These are phyloP conservation scores for Phycomyces nitens DNA, from an alignment of 192 early-diverging fungal genomes.

Conservation along the genomic window DNA sequence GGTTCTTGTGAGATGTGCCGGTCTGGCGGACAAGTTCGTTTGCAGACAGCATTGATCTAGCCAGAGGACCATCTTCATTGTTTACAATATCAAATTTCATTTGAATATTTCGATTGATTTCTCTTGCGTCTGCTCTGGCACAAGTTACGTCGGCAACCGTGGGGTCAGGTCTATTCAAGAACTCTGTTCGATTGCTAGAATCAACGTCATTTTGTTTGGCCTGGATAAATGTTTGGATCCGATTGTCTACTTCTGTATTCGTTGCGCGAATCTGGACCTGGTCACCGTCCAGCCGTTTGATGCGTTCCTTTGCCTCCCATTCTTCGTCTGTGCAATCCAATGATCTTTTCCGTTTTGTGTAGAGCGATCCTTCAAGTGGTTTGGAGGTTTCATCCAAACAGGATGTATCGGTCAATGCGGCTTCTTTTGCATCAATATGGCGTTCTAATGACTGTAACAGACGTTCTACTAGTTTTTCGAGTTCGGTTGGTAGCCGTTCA, in stretches of 20 bases:
- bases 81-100: conserved; percentile 70
- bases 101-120: conserved; percentile 72
- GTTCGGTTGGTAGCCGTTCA: conserved; percentile 11
- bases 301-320: conserved; percentile 11
- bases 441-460: conserved; percentile 19
- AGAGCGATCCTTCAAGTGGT: background rate
- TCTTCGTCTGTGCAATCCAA: background rate
- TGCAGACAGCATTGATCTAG: conserved; percentile 43
- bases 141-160: conserved; percentile 44
- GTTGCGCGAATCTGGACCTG: conserved; percentile 39
- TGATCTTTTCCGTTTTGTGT: conserved; percentile 19
- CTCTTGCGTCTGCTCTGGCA: conserved; percentile 69
- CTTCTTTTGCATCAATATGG: conserved; percentile 23
- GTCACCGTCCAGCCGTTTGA: conserved; percentile 24
- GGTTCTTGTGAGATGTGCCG: background rate
- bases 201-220: conserved; percentile 37
- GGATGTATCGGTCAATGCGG: background rate
- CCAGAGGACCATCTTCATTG: conserved; percentile 62
- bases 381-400: conserved; percentile 1
- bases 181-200: conserved; percentile 39
- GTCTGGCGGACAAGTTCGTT: background rate
- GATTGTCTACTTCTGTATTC: conserved; percentile 27
- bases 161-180: conserved; percentile 28
- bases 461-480: conserved; percentile 25
- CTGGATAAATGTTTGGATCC: conserved; percentile 34